Evolutionary conservation across 768 basidiomycete species (phyloP).

Genomic region (Chalciporus chontae): DNA sequence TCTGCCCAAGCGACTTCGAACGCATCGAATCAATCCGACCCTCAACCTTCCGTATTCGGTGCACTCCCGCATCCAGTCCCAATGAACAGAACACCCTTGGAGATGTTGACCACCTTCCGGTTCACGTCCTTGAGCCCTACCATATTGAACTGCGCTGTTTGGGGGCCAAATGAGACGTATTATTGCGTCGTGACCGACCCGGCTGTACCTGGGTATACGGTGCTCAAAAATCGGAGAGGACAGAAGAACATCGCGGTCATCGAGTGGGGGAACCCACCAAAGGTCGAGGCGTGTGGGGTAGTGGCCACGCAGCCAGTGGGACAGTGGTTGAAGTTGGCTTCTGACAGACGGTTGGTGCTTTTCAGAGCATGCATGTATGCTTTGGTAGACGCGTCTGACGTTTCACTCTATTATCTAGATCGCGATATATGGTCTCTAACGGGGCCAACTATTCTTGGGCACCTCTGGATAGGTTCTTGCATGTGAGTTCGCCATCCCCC

Average conservation of each 20-base stretch:
- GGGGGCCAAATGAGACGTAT: constrained; percentile 48
- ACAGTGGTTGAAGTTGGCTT: constrained; percentile 54
- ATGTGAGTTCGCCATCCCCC: constrained; percentile 36
- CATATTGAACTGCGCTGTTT: constrained; percentile 52
- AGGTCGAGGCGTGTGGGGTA: constrained; percentile 53
- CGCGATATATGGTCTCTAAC: constrained; percentile 50
- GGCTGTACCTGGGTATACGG: constrained; percentile 48
- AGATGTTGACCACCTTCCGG: constrained; percentile 39
- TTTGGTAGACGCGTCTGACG: neutral
- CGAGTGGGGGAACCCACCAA: constrained; percentile 49
- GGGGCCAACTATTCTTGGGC: constrained; percentile 54
- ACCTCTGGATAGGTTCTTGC: constrained; percentile 50
- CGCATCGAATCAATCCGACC: constrained; percentile 8
- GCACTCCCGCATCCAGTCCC: constrained; percentile 53
- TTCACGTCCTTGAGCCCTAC: constrained; percentile 50
- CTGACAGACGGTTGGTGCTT: constrained; percentile 40
- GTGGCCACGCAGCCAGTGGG: constrained; percentile 45
- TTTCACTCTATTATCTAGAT: constrained; percentile 18
- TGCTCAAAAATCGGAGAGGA: constrained; percentile 47
- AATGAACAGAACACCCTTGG: constrained; percentile 25
- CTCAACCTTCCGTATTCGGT: constrained; percentile 54
- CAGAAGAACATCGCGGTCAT: constrained; percentile 49
- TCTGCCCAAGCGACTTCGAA: constrained; percentile 21
- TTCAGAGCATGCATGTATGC: neutral
- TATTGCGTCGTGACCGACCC: constrained; percentile 51